phyloP scores from a whole-genome alignment of 306 rosid species.

The Castanea crenata region DNA sequence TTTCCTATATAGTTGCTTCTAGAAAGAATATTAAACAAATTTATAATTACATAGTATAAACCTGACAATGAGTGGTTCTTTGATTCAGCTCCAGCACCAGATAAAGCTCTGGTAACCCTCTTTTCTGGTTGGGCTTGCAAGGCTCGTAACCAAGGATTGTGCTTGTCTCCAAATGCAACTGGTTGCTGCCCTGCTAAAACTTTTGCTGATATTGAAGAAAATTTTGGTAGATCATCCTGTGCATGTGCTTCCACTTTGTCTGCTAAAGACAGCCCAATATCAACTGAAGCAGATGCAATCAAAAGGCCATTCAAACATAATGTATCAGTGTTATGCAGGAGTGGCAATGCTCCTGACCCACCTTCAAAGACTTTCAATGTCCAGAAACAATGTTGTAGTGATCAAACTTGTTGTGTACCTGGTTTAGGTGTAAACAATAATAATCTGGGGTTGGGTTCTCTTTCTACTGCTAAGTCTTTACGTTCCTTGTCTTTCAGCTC shows the following conservation, averaged over 20 bases:
- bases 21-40: slow-evolving; percentile 1
- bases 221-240: slow-evolving; percentile 46
- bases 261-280: slow-evolving; percentile 48
- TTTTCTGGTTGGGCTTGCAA: slow-evolving; percentile 99
- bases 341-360: slow-evolving; percentile 34
- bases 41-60: slow-evolving; percentile 3
- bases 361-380: slow-evolving; percentile 39
- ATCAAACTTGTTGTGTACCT: slow-evolving; percentile 81
- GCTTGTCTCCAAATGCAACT: slow-evolving; percentile 70
- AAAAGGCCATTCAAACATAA: slow-evolving; percentile 62
- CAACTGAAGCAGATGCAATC: slow-evolving; percentile 47
- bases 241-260: slow-evolving; percentile 50
- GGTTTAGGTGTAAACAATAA: slow-evolving; percentile 88
- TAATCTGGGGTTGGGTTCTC: slow-evolving; percentile 81
- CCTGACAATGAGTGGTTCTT: slow-evolving; percentile 35
- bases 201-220: slow-evolving; percentile 70
- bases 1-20: slow-evolving; percentile 24
- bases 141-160: slow-evolving; percentile 85
- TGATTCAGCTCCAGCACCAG: slow-evolving; percentile 82
- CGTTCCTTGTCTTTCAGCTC: slow-evolving; percentile 79
- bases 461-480: slow-evolving; percentile 72
- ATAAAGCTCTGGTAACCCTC: slow-evolving; percentile 89
- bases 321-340: slow-evolving; percentile 37
- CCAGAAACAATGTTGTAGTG: slow-evolving; percentile 56
- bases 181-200: slow-evolving; percentile 82